phyloP scores from a whole-genome alignment of 1,284 basidiomycete genomes.

The Boletus smithii region DNA sequence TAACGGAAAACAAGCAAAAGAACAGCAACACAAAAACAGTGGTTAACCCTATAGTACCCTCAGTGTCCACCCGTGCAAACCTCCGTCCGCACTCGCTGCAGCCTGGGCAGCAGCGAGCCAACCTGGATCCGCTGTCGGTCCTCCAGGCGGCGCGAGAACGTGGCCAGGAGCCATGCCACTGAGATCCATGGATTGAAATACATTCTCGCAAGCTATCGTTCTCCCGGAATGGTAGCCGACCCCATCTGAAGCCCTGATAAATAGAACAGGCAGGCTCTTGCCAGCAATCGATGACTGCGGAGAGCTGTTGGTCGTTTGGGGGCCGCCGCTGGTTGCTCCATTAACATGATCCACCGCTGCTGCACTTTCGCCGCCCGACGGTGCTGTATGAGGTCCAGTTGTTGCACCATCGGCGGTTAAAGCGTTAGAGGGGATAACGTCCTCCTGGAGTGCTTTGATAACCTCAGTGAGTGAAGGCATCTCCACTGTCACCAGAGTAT shows the following conservation, averaged over 20 bases:
- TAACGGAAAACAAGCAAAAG: constrained; percentile 29
- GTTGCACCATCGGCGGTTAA: constrained; percentile 34
- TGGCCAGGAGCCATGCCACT: constrained; percentile 37
- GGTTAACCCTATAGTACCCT: constrained; percentile 56
- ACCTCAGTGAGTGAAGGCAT: constrained; percentile 70
- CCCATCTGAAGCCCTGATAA: constrained; percentile 73
- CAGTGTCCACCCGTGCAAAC: constrained; percentile 67
- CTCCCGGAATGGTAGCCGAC: constrained; percentile 82
- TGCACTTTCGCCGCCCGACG: constrained; percentile 20
- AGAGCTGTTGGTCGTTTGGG: constrained; percentile 24
- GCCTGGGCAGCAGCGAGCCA: constrained; percentile 69
- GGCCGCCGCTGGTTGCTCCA: constrained; percentile 16
- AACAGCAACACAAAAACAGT: constrained; percentile 20
- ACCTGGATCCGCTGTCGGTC: constrained; percentile 48
- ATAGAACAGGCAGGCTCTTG: constrained; percentile 63
- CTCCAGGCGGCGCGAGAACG: constrained; percentile 38
- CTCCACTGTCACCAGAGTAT: constrained; percentile 76
- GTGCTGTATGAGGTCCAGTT: constrained; percentile 35
- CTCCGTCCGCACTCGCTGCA: constrained; percentile 53
- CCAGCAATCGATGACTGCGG: constrained; percentile 54
- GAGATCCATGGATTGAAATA: constrained; percentile 65
- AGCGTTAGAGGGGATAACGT: constrained; percentile 46
- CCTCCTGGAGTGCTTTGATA: constrained; percentile 70
- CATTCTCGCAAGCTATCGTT: constrained; percentile 79
- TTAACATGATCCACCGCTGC: constrained; percentile 21